Base-by-base conservation (phyloP, 345 rosid genomes). In the Abelmoschus esculentus region DNA sequence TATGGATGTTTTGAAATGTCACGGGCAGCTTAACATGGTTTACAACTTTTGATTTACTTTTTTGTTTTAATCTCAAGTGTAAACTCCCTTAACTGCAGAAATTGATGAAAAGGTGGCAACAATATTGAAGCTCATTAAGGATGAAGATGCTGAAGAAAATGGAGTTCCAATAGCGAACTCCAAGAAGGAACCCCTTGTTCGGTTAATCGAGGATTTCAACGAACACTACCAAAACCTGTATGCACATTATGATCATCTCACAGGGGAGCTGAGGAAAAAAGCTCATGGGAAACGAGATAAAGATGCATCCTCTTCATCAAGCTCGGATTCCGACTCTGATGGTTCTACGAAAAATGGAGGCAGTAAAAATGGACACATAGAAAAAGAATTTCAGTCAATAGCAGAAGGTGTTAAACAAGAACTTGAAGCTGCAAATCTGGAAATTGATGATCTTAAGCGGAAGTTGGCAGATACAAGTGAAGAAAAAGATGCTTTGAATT, bases 241-340 rank as follows among this genome's bases (percentile, higher is more conserved):
- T 77, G 78, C 66, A 28, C 86, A 79, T 52, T 90, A 91, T 67
- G 92, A 88, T 83, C 79, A 85, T 78, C 92, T 95, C 74, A 87
- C 90, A 0, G 93, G 84, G 72, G 90, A 87, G 77, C 86, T 91
- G 40, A 81, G 70, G 84, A 80, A 82, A 50, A 86, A 87, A 76
- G 84, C 83, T 61, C 78, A 79, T 14, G 84, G 84, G 14, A 86
- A 87, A 79, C 52, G 42, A 64, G 79, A 67, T 70, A 80, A 75
- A 19, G 93, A 87, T 3, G 61, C 73, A 62, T 81, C 89, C 69
- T 81, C 89, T 76, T 89, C 93, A 0, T 95, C 97, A 14, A 88
- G 92, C 81, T 93, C 98, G 34, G 97, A 89, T 74, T 83, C 89
- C 0, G 90, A 83, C 56, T 80, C 91, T 32, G 93, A 86, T 78